Conservation (phyloP, 257 asterid genomes). For the Echites panduratus region DNA sequence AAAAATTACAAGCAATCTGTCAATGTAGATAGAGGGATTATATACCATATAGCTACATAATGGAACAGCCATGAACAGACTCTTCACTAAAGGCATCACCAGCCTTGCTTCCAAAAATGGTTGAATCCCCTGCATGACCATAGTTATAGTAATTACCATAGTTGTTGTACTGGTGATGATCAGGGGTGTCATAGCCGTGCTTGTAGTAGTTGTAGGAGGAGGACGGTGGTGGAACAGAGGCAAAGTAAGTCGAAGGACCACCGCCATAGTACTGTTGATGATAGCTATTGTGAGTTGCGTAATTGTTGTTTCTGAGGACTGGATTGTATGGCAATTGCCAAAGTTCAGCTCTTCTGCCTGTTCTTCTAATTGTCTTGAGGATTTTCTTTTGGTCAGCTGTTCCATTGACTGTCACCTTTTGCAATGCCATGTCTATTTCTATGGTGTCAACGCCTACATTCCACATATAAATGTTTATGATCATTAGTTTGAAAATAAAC, state of each 20-base stretch:
- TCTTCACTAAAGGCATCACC: conserved; percentile 73
- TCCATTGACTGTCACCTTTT: conserved; percentile 71
- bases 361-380: conserved; percentile 48
- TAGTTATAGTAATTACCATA: neutral
- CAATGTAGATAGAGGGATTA: too few relatives aligned
- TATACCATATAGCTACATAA: conserved; percentile 33
- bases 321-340: conserved; percentile 65
- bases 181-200: conserved; percentile 55
- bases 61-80: conserved; percentile 47
- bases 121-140: conserved; percentile 28
- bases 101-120: conserved; percentile 42
- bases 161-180: conserved; percentile 4
- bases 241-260: conserved; percentile 33
- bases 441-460: conserved; percentile 54
- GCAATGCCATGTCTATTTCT: conserved; percentile 70
- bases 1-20: too few relatives aligned
- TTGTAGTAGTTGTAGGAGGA: conserved; percentile 68
- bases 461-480: neutral
- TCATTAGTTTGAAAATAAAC: neutral
- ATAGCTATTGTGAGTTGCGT: conserved; percentile 26
- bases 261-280: conserved; percentile 23
- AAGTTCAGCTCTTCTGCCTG: conserved; percentile 64
- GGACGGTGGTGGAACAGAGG: conserved; percentile 34
- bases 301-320: conserved; percentile 35
- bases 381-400: conserved; percentile 65